Percentiles rank a stretch among this genome's conserved stretches.
phyloP scores from a whole-genome alignment of 805 yeast species.

The Komagataella ulmi region DNA sequence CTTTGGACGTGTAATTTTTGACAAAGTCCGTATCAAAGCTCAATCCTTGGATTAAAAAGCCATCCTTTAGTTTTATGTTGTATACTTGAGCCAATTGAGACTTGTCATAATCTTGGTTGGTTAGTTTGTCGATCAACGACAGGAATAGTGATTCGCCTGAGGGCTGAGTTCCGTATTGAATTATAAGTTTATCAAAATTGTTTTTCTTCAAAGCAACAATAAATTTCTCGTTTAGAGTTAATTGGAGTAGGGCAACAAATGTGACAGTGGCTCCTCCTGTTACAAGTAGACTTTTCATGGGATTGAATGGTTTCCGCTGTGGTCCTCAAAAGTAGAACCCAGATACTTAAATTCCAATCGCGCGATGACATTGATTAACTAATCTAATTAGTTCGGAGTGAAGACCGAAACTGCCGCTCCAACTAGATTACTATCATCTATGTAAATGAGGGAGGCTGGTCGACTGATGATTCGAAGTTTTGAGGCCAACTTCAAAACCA shows the following conservation, averaged over 20 bases:
- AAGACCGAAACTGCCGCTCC: neutral
- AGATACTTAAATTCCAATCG: neutral
- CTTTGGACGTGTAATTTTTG: constrained; percentile 22
- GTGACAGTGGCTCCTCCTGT: constrained; percentile 92
- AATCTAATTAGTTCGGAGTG: neutral
- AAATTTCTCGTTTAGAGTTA: constrained; percentile 22
- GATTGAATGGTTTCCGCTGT: too few relatives aligned
- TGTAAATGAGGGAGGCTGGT: neutral
- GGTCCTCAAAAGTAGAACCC: too few relatives aligned
- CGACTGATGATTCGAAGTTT: neutral
- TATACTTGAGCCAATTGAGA: neutral
- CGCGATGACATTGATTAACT: neutral
- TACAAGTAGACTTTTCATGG: constrained; percentile 25
- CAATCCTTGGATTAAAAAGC: constrained; percentile 27
- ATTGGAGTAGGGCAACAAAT: constrained; percentile 43
- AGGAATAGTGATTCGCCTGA: neutral
- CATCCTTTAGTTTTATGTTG: neutral
- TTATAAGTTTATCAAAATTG: constrained; percentile 26
- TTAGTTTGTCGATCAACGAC: neutral
- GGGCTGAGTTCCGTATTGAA: constrained; percentile 44
- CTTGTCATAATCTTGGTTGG: neutral
- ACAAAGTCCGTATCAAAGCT: constrained; percentile 28
- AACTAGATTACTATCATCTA: neutral
- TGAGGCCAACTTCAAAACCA: constrained; percentile 5
- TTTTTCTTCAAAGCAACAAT: constrained; percentile 17